These are phyloP conservation scores for Xylaria longipes DNA, from an alignment of 495 filamentous ascomycete genomes.

Conservation along the genomic window DNA sequence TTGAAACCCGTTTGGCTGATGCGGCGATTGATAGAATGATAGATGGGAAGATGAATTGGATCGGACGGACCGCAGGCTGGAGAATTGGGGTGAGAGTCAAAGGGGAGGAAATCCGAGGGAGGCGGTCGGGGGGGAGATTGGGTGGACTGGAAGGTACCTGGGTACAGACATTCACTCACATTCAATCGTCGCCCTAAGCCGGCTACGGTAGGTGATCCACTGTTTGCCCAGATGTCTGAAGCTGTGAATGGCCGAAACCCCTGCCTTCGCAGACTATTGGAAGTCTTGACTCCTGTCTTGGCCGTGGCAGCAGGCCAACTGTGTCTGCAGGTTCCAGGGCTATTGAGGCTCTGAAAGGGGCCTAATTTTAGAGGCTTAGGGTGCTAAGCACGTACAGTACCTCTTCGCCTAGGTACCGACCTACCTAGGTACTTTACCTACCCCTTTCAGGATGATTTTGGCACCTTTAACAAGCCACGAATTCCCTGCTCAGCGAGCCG, in stretches of 20 bases:
- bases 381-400: constrained; percentile 2
- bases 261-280: not conserved
- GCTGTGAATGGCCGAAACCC: constrained; percentile 16
- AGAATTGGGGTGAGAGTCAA: constrained; percentile 29
- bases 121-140: constrained; percentile 28
- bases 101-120: constrained; percentile 28
- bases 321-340: constrained; percentile 10
- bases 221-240: not conserved
- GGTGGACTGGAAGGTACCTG: constrained; percentile 2
- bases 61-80: constrained; percentile 25
- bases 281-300: not conserved
- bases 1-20: constrained; percentile 20
- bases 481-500: constrained; percentile 1
- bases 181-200: constrained; percentile 8
- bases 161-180: not conserved
- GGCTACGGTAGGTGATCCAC: constrained; percentile 8
- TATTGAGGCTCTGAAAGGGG: constrained; percentile 20
- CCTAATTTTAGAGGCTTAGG: constrained; percentile 20
- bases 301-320: constrained; percentile 21
- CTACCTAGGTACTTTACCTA: constrained; percentile 1
- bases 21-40: constrained; percentile 23
- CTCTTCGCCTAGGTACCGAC: not conserved
- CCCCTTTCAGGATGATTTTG: constrained; percentile 10
- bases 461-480: constrained; percentile 15
- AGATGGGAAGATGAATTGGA: constrained; percentile 25